Percentiles rank a stretch among this genome's conserved stretches.
Conservation (phyloP, 176 grass and related monocot species). For the Aegilops bicornis region DNA sequence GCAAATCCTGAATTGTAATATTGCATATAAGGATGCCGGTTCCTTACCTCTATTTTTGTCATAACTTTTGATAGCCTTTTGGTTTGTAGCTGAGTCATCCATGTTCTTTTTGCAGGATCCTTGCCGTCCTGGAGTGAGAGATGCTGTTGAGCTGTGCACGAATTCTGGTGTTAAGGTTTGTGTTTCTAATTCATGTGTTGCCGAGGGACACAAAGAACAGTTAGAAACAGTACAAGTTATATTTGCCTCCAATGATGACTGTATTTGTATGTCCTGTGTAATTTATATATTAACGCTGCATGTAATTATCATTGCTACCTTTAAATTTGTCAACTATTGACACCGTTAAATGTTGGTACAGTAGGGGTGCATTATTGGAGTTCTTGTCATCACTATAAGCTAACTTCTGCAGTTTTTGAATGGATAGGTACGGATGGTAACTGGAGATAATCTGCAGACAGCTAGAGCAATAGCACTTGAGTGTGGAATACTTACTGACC, state of each 20-base stretch:
- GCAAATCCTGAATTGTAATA: slow-evolving; percentile 27
- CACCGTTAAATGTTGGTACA: not conserved
- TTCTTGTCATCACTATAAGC: not conserved
- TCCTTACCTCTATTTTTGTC: slow-evolving; percentile 8
- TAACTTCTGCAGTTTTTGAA: slow-evolving; percentile 17
- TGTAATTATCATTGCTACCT: not conserved
- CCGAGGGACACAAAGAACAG: not conserved
- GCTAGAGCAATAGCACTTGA: slow-evolving; percentile 93
- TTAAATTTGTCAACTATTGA: not conserved
- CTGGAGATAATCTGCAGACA: slow-evolving; percentile 96
- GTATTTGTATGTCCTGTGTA: slow-evolving; percentile 1
- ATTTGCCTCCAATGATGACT: slow-evolving; percentile 18
- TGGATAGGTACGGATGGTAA: slow-evolving; percentile 91
- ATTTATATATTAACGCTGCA: not conserved
- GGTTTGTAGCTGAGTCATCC: slow-evolving; percentile 29
- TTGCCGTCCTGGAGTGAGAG: slow-evolving; percentile 83
- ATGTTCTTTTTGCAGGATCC: slow-evolving; percentile 71
- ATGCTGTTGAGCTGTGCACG: slow-evolving; percentile 74
- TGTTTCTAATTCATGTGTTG: slow-evolving; percentile 10
- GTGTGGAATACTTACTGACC: slow-evolving; percentile 75
- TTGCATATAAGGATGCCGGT: not conserved
- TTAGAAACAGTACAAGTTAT: slow-evolving; percentile 24
- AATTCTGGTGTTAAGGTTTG: slow-evolving; percentile 80
- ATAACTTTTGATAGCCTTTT: not conserved
- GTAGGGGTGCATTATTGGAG: not conserved